Conservation (phyloP, 768 basidiomycete species). For the Russula sp. region DNA sequence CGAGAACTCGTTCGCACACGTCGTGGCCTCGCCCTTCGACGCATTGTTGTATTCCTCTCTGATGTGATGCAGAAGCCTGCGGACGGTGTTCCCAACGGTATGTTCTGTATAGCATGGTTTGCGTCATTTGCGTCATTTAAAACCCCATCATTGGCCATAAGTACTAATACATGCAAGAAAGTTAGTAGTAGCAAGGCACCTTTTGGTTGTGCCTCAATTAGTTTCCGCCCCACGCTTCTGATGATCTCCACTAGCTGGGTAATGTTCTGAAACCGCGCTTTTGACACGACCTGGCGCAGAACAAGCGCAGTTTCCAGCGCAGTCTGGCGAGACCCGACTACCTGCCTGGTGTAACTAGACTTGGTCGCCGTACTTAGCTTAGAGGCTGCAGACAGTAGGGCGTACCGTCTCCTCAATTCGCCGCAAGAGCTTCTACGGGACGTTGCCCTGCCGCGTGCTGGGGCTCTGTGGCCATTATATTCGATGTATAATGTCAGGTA, state of each 20-base stretch:
- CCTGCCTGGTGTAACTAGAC: slow-evolving; percentile 54
- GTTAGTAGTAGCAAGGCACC: slow-evolving; percentile 46
- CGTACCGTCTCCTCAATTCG: slow-evolving; percentile 72
- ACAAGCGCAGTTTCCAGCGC: slow-evolving; percentile 88
- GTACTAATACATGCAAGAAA: not conserved
- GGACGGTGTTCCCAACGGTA: slow-evolving; percentile 91
- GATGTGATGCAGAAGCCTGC: slow-evolving; percentile 89
- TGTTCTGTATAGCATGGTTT: slow-evolving; percentile 58
- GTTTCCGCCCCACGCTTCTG: slow-evolving; percentile 68
- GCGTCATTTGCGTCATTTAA: not conserved
- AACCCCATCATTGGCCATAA: slow-evolving; percentile 20
- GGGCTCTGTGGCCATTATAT: slow-evolving; percentile 45
- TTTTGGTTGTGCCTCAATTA: slow-evolving; percentile 94
- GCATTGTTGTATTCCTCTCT: slow-evolving; percentile 93
- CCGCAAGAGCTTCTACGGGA: slow-evolving; percentile 65
- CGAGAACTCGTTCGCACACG: slow-evolving; percentile 51
- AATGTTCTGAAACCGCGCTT: slow-evolving; percentile 81
- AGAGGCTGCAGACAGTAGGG: slow-evolving; percentile 27
- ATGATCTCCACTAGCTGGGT: slow-evolving; percentile 81
- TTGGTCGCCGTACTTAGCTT: slow-evolving; percentile 20
- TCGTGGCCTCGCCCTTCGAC: slow-evolving; percentile 45
- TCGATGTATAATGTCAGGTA: not conserved
- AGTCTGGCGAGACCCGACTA: slow-evolving; percentile 86
- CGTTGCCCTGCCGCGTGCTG: slow-evolving; percentile 47
- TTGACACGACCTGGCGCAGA: slow-evolving; percentile 84